Conservation (phyloP, 2,329 filamentous ascomycete genomes). For the Eutypella sp. region DNA sequence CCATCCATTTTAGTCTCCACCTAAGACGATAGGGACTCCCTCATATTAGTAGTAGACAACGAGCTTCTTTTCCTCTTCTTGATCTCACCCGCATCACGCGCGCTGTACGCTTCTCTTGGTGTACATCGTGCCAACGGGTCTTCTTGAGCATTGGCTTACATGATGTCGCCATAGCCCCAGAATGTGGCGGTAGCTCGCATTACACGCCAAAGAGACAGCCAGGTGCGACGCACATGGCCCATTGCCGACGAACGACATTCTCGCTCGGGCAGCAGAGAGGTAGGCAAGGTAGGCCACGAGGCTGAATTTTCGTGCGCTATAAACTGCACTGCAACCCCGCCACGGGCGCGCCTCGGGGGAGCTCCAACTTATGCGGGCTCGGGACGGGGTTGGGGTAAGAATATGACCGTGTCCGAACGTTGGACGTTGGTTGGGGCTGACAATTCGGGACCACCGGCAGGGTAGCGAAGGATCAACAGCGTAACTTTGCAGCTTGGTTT, state of each 20-base stretch:
- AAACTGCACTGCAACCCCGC: background rate
- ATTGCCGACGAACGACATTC: too few species aligned
- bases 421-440: too few species aligned
- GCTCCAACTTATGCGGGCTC: background rate
- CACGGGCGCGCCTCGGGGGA: background rate
- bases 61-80: background rate
- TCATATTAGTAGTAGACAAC: background rate
- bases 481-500: too few species aligned
- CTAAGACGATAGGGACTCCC: background rate
- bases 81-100: background rate
- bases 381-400: background rate
- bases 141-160: background rate
- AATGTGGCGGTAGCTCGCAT: too few species aligned
- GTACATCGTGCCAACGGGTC: background rate
- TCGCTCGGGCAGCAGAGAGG: background rate
- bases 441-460: too few species aligned
- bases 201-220: too few species aligned
- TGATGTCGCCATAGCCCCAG: background rate
- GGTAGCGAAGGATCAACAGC: too few species aligned
- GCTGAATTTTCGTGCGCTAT: background rate
- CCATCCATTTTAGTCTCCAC: background rate
- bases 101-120: background rate
- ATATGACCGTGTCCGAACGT: background rate
- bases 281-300: background rate
- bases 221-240: too few species aligned